Percentiles rank a stretch among this genome's conserved stretches.
Evolutionary conservation across 305 asterid genomes (phyloP).

Genomic region (Fraxinus baroniana): DNA sequence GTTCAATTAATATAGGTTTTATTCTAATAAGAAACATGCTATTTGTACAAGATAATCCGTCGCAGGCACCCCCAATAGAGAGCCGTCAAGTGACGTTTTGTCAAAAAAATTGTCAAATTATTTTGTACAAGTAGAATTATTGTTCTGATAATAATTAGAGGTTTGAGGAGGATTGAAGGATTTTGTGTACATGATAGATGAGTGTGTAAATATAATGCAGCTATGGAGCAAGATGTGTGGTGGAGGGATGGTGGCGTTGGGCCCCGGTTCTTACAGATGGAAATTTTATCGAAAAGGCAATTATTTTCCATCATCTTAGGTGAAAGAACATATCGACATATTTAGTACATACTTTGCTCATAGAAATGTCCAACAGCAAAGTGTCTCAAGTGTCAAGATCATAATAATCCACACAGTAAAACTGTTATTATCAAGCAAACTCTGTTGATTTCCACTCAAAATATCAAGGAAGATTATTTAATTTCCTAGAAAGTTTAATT

Average conservation of each 20-base stretch:
- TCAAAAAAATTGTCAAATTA: too few relatives aligned
- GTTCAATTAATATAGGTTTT: not conserved
- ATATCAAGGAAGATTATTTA: not conserved
- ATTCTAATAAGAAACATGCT: not conserved
- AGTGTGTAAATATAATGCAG: not conserved
- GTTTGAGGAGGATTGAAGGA: conserved; percentile 56
- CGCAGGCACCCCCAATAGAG: too few relatives aligned
- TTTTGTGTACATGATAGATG: conserved; percentile 53
- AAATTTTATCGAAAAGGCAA: not conserved
- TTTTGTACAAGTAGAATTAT: too few relatives aligned
- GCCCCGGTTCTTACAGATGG: not conserved
- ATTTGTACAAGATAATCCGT: too few relatives aligned
- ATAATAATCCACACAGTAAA: not conserved
- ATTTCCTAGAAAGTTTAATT: not conserved
- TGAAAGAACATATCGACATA: not conserved
- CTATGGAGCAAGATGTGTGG: not conserved
- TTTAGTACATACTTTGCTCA: not conserved
- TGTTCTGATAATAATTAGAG: conserved; percentile 42
- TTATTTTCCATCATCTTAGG: not conserved
- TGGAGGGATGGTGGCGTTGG: not conserved
- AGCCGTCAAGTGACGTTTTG: too few relatives aligned
- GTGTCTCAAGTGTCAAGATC: not conserved
- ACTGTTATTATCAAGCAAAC: not conserved
- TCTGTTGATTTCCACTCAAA: not conserved
- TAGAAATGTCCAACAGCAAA: not conserved